phyloP scores from a whole-genome alignment of 805 yeast genomes.

The Sugiyamaella chiloensis region DNA sequence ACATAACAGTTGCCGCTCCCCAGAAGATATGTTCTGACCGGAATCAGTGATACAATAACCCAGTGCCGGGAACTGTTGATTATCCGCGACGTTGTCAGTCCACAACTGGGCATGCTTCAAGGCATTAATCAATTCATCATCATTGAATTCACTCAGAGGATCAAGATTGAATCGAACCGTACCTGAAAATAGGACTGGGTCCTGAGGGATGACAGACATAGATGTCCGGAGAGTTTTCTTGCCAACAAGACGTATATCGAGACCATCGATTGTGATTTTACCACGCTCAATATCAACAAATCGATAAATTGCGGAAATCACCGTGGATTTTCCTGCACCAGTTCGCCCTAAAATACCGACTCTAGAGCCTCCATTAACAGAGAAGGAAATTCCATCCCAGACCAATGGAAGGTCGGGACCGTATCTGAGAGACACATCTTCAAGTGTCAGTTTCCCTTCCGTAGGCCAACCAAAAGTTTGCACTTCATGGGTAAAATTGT shows the following conservation, averaged over 20 bases:
- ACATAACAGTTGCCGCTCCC: conserved; percentile 75
- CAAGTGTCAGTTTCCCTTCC: not conserved
- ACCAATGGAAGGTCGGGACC: not conserved
- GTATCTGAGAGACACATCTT: not conserved
- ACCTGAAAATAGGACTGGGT: conserved; percentile 61
- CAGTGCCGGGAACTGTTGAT: conserved; percentile 37
- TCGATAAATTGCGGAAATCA: not conserved
- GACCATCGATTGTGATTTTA: not conserved
- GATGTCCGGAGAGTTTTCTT: conserved; percentile 42
- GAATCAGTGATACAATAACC: conserved; percentile 55
- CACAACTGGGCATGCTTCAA: conserved; percentile 50
- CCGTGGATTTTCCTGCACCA: not conserved
- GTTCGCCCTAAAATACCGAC: not conserved
- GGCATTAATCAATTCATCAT: conserved; percentile 54
- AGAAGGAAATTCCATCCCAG: not conserved
- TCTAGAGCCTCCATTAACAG: not conserved
- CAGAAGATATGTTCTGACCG: conserved; percentile 72
- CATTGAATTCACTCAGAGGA: conserved; percentile 50
- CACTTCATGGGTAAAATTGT: too few relatives aligned
- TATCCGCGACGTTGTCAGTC: conserved; percentile 42
- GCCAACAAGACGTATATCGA: not conserved
- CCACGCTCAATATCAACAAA: not conserved
- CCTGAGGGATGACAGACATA: conserved; percentile 62
- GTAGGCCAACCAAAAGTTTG: not conserved
- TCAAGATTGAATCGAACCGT: conserved; percentile 57